Evolutionary conservation across 73 alveolate species (phyloP), one percentile per base, ranked within the genome.

Genomic region (Stentor coeruleus): DNA sequence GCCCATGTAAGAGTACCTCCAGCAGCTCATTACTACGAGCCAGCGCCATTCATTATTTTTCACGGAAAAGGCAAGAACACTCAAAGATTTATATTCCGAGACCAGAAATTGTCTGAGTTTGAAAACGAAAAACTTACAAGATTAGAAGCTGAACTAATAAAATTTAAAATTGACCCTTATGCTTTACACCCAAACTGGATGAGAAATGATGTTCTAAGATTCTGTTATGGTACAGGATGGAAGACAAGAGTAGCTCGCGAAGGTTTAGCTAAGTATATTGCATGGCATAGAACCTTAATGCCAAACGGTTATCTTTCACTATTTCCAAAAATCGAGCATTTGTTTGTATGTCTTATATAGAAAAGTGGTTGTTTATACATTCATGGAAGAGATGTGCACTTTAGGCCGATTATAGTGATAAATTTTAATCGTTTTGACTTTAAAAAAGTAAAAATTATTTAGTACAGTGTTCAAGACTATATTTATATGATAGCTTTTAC

Each of bases 381-480:
- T 0, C 88, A 88, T 75, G 94, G 94, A 35, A 35, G 94, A 39
- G 94, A 88, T 59, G 20, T 59, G 15, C 20, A 39, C 59, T 85
- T 72, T 76, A 55, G 94, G 14, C 94, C 94, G 3, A 40, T 77
- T 26, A 3, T 88, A 36, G 75, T 88, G 57, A 38, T 88, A 49
- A 74, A 84, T 39, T 83, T 87, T 31, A 41, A 30, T 3, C 59
- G 55, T 26, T 33, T 84, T 55, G 20, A 79, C 2, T 38, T 75
- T 41, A 49, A 60, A 39, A 74, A 59, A 59, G 36, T 49, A 35
- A 14, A 38, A 33, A 80, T 49, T 0, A n/a, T 14, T 39, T 26
- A 74, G 58, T 36, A 39, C 49, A 37, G 59, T 20, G 58, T 58
- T 3, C 88, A 85, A 3, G 80, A 38, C 33, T 49, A 84, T n/a